phyloP scores from a whole-genome alignment of 306 rosid species.

The Castanea mollissima region DNA sequence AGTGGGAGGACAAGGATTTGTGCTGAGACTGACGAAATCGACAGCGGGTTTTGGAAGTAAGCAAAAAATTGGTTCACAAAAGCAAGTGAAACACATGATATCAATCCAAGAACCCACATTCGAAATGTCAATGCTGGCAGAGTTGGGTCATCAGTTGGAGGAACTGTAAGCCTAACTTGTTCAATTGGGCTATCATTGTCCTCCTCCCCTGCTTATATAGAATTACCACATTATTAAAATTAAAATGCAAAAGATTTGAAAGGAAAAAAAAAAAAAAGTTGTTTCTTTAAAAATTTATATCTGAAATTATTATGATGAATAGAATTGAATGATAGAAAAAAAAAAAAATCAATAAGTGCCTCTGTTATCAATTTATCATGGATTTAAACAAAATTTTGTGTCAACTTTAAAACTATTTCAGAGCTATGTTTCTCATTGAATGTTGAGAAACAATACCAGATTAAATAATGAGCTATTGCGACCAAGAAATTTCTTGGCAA shows the following conservation, averaged over 20 bases:
- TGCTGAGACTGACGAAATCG: slow-evolving; percentile 54
- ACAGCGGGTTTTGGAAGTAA: slow-evolving; percentile 54
- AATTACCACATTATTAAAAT: background rate
- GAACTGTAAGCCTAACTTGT: slow-evolving; percentile 76
- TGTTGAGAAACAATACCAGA: too few relatives aligned
- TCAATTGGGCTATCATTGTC: slow-evolving; percentile 74
- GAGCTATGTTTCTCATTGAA: background rate
- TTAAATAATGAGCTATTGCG: too few relatives aligned
- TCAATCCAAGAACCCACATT: slow-evolving; percentile 72
- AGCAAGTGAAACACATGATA: slow-evolving; percentile 59
- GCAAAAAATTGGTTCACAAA: slow-evolving; percentile 74
- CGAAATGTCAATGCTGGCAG: slow-evolving; percentile 73
- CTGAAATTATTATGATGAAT: background rate
- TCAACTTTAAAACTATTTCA: background rate
- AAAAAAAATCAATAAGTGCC: too few relatives aligned
- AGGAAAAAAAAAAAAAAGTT: too few relatives aligned
- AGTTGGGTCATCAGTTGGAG: slow-evolving; percentile 62
- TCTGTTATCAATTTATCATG: background rate
- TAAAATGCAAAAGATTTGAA: background rate
- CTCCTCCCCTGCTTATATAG: slow-evolving; percentile 24
- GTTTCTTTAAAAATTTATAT: background rate
- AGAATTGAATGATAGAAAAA: background rate
- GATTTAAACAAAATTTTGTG: background rate
- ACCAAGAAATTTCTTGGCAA: too few relatives aligned
- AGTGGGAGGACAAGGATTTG: slow-evolving; percentile 75